A percentile compares a stretch with the other conserved stretches of the same genome.
Evolutionary conservation across 179 eudicot genomes (phyloP).

Genomic region (Spinacia oleracea): DNA sequence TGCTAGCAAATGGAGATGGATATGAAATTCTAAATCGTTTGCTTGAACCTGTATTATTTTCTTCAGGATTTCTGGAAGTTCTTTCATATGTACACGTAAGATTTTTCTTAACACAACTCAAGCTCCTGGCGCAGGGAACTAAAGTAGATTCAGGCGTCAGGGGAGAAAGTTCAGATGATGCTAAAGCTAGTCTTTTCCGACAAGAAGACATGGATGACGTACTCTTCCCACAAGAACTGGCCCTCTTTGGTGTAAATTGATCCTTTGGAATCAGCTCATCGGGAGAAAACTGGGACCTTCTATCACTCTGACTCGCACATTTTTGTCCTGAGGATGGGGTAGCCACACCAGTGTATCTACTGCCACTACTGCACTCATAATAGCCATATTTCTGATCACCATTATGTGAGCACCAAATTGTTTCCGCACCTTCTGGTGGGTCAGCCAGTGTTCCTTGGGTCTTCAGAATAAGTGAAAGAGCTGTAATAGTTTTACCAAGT

Average conservation of each 20-base stretch:
- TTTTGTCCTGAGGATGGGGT: conserved; percentile 38
- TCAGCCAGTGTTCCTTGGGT: conserved; percentile 85
- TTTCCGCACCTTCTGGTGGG: conserved; percentile 64
- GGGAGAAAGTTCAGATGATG: conserved; percentile 28
- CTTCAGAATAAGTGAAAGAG: conserved; percentile 91
- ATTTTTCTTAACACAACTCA: conserved; percentile 54
- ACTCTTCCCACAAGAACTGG: conserved; percentile 26
- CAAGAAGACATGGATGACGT: conserved; percentile 31
- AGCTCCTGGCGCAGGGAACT: conserved; percentile 41
- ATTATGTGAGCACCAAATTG: conserved; percentile 66
- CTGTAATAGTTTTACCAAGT: conserved; percentile 91
- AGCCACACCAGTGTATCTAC: conserved; percentile 36
- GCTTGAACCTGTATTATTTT: conserved; percentile 20
- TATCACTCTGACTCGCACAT: conserved; percentile 42
- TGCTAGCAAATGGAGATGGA: conserved; percentile 29
- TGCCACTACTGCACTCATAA: conserved; percentile 60
- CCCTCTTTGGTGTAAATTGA: conserved; percentile 32
- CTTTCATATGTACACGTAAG: conserved; percentile 53
- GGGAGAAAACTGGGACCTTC: conserved; percentile 58
- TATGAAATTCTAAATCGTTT: conserved; percentile 26
- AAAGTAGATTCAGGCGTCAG: conserved; percentile 32
- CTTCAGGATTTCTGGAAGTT: conserved; percentile 30
- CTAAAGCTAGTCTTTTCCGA: no score
- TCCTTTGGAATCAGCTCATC: conserved; percentile 49
- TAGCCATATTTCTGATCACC: conserved; percentile 82